Base-by-base conservation (phyloP, 768 basidiomycete species). In the Lyophyllum atratum region DNA sequence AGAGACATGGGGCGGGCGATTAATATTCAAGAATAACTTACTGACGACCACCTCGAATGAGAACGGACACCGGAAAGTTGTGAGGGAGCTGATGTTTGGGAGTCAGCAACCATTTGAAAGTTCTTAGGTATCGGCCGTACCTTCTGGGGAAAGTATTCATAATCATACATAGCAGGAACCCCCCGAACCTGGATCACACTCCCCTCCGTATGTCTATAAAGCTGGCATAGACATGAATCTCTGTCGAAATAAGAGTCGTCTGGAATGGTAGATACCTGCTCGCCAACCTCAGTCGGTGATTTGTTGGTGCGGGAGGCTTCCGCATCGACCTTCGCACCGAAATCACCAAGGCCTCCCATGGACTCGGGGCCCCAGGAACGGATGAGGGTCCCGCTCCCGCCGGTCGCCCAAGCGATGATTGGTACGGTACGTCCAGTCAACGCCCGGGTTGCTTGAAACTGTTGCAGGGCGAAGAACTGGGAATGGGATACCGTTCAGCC, bases 141-240 rank as follows among this genome's bases (percentile, higher is more conserved):
- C 29, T 59, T 12, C 46, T 67, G 64, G 2, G 65, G 60, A 33
- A 50, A 62, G 19, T 55, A 60, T 37, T 65, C 67, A 40, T 66
- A 58, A 43, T 66, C 65, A 40, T 65, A 63, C 56, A 66, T 60
- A 15, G 64, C 42, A 4, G 64, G 67, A 19, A 70, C 39, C 2
- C 69, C 69, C 25, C 63, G 54, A n/a, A 68, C 48, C 6, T 44
- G 14, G 17, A 68, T 28, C 1, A 68, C 10, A 0, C 17, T 58
- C 9, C 69, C 69, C 12, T 65, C 54, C 0, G 55, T 60, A 21
- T 40, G 52, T 24, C 49, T 46, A 28, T 55, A 61, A 11, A 68
- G 31, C 69, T 70, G 9, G n/a, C 9, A 1, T 39, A 24, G 12
- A 4, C 19, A 29, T 43, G n/a, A 37, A 4, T 15, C 21, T 21